phyloP scores from a whole-genome alignment of 768 basidiomycete species.

The Boletus reticulatus region DNA sequence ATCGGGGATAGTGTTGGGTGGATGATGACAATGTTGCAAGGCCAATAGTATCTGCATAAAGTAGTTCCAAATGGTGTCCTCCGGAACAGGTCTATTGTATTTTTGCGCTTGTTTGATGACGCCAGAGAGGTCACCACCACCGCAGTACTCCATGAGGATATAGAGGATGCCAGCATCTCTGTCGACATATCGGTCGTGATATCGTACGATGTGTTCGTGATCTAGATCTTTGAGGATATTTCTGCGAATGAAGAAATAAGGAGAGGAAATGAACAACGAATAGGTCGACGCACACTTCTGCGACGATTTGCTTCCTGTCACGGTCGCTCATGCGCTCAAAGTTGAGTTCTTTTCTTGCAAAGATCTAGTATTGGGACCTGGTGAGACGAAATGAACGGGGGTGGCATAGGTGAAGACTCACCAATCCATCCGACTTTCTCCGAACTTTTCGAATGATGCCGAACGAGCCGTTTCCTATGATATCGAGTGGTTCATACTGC shows the following conservation, averaged over 20 bases:
- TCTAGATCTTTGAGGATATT: slow-evolving; percentile 96
- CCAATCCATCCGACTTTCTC: slow-evolving; percentile 78
- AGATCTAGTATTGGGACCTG: slow-evolving; percentile 45
- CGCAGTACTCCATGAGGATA: slow-evolving; percentile 99
- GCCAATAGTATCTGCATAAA: slow-evolving; percentile 92
- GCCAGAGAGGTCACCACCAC: slow-evolving; percentile 89
- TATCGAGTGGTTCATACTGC: slow-evolving; percentile 81
- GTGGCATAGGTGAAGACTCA: slow-evolving; percentile 39
- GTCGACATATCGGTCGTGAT: slow-evolving; percentile 91
- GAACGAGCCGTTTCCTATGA: slow-evolving; percentile 97
- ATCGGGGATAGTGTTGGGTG: slow-evolving; percentile 39
- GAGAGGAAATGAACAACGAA: not conserved
- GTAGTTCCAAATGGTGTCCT: slow-evolving; percentile 95
- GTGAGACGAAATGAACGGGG: not conserved
- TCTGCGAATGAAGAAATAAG: slow-evolving; percentile 39
- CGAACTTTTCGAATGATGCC: slow-evolving; percentile 96
- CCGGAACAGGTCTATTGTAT: slow-evolving; percentile 71
- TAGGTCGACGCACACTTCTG: slow-evolving; percentile 81
- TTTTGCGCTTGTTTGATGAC: slow-evolving; percentile 80
- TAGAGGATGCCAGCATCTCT: slow-evolving; percentile 88
- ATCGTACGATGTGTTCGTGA: slow-evolving; percentile 95
- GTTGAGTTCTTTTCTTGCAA: slow-evolving; percentile 94
- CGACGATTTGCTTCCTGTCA: slow-evolving; percentile 94
- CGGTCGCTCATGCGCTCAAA: slow-evolving; percentile 96
- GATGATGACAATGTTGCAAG: slow-evolving; percentile 90